phyloP scores from a whole-genome alignment of 306 rosid species.

The Cicer yamashitae region DNA sequence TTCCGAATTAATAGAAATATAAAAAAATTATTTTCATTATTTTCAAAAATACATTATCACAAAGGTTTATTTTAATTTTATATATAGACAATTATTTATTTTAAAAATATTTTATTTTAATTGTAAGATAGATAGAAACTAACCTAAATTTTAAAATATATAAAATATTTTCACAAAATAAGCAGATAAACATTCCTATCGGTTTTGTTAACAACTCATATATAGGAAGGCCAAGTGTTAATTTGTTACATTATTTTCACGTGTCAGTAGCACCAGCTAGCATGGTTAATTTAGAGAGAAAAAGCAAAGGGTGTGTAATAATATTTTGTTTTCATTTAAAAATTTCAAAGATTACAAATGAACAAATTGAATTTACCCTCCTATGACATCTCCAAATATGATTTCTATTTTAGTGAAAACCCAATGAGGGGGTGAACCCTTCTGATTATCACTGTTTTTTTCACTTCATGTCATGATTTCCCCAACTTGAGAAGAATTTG shows the following conservation, averaged over 20 bases:
- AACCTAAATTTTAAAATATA: too few species aligned
- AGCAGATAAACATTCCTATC: too few species aligned
- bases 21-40: too few species aligned
- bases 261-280: background rate
- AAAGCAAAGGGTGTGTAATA: background rate
- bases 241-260: background rate
- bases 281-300: background rate
- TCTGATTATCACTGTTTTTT: constrained; percentile 20
- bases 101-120: too few species aligned
- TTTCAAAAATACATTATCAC: too few species aligned
- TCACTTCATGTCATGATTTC: constrained; percentile 36
- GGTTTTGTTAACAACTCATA: too few species aligned
- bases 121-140: too few species aligned
- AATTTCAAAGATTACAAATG: constrained; percentile 24
- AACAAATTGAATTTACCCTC: constrained; percentile 33
- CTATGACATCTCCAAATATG: constrained; percentile 37
- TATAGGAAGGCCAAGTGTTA: background rate
- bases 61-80: too few species aligned
- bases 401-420: constrained; percentile 24
- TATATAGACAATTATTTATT: too few species aligned
- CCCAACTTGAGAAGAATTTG: constrained; percentile 48
- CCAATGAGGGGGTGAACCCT: constrained; percentile 41
- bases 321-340: background rate
- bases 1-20: too few species aligned
- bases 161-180: too few species aligned